Conservation (phyloP, 805 yeast genomes). For the Yarrowia deformans region DNA sequence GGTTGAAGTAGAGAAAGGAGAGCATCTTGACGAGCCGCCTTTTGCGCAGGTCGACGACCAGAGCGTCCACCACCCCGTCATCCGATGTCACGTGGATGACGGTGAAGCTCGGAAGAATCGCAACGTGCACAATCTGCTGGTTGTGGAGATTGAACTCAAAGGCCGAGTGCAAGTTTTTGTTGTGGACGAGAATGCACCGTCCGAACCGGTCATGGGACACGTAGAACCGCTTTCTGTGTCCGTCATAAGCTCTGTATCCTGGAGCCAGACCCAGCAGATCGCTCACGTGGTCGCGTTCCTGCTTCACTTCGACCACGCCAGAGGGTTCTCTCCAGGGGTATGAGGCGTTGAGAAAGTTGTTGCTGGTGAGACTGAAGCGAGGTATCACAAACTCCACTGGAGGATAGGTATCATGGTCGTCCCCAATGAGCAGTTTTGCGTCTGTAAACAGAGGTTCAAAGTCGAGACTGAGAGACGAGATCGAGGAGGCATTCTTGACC, state of each 20-base stretch:
- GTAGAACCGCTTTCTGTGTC: constrained; percentile 17
- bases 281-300: not conserved
- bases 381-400: constrained; percentile 11
- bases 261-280: not conserved
- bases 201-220: constrained; percentile 19
- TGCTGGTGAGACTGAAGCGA: constrained; percentile 1
- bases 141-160: constrained; percentile 25
- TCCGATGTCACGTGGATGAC: constrained; percentile 14
- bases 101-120: constrained; percentile 2
- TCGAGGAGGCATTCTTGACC: not conserved
- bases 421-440: constrained; percentile 3
- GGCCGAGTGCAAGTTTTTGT: constrained; percentile 4
- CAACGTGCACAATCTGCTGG: constrained; percentile 26
- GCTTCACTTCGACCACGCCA: not conserved
- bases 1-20: constrained; percentile 22
- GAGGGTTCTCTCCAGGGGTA: constrained; percentile 22
- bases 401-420: not conserved
- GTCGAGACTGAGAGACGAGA: not conserved
- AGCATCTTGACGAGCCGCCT: constrained; percentile 24
- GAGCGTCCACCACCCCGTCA: not conserved
- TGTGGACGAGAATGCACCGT: constrained; percentile 12
- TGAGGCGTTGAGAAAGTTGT: constrained; percentile 2
- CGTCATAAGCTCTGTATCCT: not conserved
- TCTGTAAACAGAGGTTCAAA: constrained; percentile 24
- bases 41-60: not conserved